Base-by-base conservation (phyloP, 169 alveolate species). In the Plasmodium cynomolgi region DNA sequence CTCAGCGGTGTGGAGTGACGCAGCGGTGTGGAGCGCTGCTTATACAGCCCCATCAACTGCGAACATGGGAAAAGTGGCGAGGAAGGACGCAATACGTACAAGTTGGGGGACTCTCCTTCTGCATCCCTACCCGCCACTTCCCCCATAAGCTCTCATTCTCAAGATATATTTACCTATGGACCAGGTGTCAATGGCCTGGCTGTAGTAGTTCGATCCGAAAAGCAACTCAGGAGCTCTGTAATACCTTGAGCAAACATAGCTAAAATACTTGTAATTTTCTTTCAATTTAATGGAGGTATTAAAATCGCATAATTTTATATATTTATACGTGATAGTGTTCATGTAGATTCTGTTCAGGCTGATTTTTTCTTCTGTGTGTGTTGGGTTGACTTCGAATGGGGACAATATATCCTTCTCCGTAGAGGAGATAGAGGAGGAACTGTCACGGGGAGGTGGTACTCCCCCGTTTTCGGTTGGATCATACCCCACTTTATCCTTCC, bases 201-300 rank as follows among this genome's bases (percentile, higher is more conserved):
- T 98, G 94, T 99, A 99, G 93, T 99, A 99, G 68, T 98, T 98
- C 7, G 99, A 99, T 26, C 99, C 99, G 81, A 99, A 97, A 95
- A 99, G 98, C 47, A 99, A 97, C 94, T 99, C 99, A 0, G 99
- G 99, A 1, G 99, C 99, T 62, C 99, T 96, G 96, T 99, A 99
- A 95, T 98, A 99, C 85, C 99, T 96, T 17, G 99, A 97, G 96
- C 99, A 98, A 3, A 99, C 99, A 93, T 99, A 99, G 7, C 99
- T 96, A 6, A 86, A 86, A 15, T 86, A 86, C 56, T 86, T 86
- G 72, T 86, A 86, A 44, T 86, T 86, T 56, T 86, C 93, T 15
- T 86, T 86, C 68, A 86, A 77, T 15, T 86, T 86, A 15, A 79
- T 86, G 8, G 93, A 86, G 5, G 84, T 75, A 17, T 86, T 86